phyloP scores from a whole-genome alignment of 257 asterid genomes.

The Solanum acaule region DNA sequence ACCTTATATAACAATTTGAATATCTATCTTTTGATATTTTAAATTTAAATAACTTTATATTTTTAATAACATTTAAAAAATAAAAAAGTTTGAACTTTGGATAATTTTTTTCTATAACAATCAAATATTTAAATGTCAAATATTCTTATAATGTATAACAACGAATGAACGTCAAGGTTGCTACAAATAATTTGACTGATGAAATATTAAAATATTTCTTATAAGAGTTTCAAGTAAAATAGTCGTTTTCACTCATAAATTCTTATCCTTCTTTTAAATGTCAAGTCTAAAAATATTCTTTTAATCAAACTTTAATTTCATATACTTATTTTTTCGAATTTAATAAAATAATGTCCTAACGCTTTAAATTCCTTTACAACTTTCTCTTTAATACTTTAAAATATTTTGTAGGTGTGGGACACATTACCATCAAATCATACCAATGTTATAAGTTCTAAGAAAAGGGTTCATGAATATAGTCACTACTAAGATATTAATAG shows the following conservation, averaged over 20 bases:
- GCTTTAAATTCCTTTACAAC: background rate
- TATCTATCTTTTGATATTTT: no score
- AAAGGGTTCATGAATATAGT: background rate
- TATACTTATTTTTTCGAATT: background rate
- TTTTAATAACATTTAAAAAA: no score
- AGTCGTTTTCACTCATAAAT: background rate
- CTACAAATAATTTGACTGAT: background rate
- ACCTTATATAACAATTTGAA: no score
- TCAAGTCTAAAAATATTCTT: background rate
- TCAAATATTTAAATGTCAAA: background rate
- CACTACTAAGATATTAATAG: background rate
- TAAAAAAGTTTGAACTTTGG: background rate
- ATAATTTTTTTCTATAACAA: background rate
- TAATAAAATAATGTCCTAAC: background rate
- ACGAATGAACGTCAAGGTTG: background rate
- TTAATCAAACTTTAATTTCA: background rate
- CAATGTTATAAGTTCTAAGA: background rate
- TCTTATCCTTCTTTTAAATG: background rate
- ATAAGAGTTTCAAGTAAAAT: background rate
- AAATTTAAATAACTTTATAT: no score
- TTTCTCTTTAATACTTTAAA: background rate
- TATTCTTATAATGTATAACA: background rate
- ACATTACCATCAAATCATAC: background rate
- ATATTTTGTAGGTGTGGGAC: background rate
- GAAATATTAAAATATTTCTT: background rate